These are phyloP conservation scores for Melocanna baccifera DNA, from an alignment of 176 grass and related monocot genomes.

Conservation along the genomic window DNA sequence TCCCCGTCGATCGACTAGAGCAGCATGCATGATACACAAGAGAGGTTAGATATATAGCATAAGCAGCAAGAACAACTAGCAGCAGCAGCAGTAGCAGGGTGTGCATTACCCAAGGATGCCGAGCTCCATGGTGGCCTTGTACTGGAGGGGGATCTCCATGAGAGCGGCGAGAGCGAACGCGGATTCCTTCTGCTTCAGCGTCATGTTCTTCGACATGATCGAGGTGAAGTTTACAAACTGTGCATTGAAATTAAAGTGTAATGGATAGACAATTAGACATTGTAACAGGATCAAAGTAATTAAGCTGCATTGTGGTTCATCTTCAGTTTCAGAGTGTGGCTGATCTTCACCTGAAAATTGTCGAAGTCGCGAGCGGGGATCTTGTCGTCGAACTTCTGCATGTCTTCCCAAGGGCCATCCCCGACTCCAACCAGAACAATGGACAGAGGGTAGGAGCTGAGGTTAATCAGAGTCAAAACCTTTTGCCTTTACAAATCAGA, in stretches of 20 bases:
- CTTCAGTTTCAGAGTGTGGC: neutral
- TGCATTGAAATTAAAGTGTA: neutral
- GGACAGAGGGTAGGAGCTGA: slow-evolving; percentile 72
- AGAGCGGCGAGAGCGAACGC: slow-evolving; percentile 85
- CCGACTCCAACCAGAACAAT: slow-evolving; percentile 86
- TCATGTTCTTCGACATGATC: slow-evolving; percentile 60
- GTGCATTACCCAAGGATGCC: slow-evolving; percentile 63
- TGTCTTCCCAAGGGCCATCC: slow-evolving; percentile 89
- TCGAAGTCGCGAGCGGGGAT: slow-evolving; percentile 78
- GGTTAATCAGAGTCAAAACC: neutral
- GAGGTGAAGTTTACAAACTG: slow-evolving; percentile 93
- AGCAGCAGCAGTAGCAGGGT: neutral
- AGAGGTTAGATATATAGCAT: neutral
- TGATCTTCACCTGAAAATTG: slow-evolving; percentile 76
- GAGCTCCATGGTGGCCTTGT: slow-evolving; percentile 89
- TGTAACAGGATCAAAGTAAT: neutral
- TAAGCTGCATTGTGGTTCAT: neutral
- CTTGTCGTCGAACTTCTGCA: slow-evolving; percentile 86
- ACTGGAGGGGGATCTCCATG: slow-evolving; percentile 94
- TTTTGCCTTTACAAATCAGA: neutral
- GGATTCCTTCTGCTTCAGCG: slow-evolving; percentile 63
- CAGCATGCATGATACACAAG: neutral
- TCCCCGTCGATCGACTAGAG: slow-evolving; percentile 53
- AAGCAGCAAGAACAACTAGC: neutral
- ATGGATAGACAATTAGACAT: neutral